Percentiles rank a stretch among this genome's conserved stretches.
phyloP scores from a whole-genome alignment of 116 monocot species.

The Phalaenopsis hybrid region DNA sequence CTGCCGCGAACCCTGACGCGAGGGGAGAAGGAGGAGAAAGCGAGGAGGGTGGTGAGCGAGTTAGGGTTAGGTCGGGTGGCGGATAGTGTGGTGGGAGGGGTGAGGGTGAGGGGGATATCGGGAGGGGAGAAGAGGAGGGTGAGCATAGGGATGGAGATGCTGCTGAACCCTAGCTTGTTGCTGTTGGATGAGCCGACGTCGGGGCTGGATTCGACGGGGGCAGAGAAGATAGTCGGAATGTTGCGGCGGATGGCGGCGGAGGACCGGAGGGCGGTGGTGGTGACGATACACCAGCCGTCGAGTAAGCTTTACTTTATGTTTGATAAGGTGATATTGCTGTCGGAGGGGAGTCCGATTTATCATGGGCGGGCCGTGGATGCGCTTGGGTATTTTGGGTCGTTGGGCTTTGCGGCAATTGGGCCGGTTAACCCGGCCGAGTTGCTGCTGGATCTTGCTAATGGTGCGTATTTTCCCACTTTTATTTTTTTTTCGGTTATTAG shows the following conservation, averaged over 20 bases:
- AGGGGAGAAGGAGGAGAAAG: conserved; percentile 40
- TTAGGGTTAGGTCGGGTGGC: conserved; percentile 41
- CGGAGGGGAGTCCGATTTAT: conserved; percentile 74
- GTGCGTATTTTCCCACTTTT: conserved; percentile 13
- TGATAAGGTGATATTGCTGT: conserved; percentile 76
- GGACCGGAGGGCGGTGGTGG: conserved; percentile 57
- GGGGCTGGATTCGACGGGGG: conserved; percentile 60
- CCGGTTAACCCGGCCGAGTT: conserved; percentile 85
- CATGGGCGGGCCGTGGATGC: conserved; percentile 62
- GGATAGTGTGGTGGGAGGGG: conserved; percentile 41
- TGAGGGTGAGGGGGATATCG: conserved; percentile 45
- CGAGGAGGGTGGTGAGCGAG: conserved; percentile 42
- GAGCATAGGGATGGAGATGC: conserved; percentile 73
- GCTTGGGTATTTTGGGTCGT: conserved; percentile 52
- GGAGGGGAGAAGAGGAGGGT: conserved; percentile 63
- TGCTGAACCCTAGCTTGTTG: conserved; percentile 58
- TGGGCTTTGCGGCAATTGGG: conserved; percentile 49
- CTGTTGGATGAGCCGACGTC: conserved; percentile 67
- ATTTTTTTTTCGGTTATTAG: too few species aligned
- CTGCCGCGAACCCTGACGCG: conserved; percentile 32
- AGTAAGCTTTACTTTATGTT: conserved; percentile 83
- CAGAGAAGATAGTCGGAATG: conserved; percentile 29
- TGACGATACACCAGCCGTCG: conserved; percentile 92
- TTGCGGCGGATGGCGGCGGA: conserved; percentile 34
- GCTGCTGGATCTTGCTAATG: conserved; percentile 89